Evolutionary conservation across 768 basidiomycete genomes (phyloP), one percentile per base, ranked within the genome.

Genomic region (Boletus speciosus): DNA sequence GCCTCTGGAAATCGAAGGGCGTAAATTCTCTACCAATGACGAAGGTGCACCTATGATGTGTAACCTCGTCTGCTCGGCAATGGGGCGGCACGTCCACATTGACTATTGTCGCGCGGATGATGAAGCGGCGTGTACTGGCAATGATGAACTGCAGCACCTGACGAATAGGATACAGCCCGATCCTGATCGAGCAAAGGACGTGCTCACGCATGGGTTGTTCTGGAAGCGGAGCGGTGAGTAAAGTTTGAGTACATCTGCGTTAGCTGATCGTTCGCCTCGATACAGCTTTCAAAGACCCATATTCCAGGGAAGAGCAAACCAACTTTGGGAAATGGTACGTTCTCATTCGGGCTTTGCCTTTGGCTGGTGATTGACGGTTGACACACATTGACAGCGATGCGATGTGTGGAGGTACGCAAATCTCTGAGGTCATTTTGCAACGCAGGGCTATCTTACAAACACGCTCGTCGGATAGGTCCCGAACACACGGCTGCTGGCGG

Each of bases 41-140:
- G 79, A 81, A 40, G 82, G 84, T 8, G 82, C 81, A 0, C 83
- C 83, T 0, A 81, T 84, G 80, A 74, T 85, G 73, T 85, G 84
- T 60, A 83, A 75, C 43, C 71, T 84, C 19, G 64, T 81, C 29
- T 85, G 82, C 57, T 72, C 75, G 1, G 68, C 78, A 14, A 71
- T 84, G 67, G 84, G 83, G 0, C 66, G 85, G 19, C 84, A 85
- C 47, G 69, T 71, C 1, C 84, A 85, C 61, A 67, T 85, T 34
- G 81, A 79, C 56, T 80, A 77, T 52, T 85, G 84, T 58, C 76
- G 81, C 1, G 69, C 77, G 2, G 62, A 71, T 37, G 61, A 69
- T 19, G 66, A 54, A 10, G 63, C 62, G 0, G 49, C 60, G 5
- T 86, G 84, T 61, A 46, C 45, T 10, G 66, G 63, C 2, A 76